Conservation (phyloP, 2,329 filamentous ascomycete species). For the Pleoardoris graminearum region DNA sequence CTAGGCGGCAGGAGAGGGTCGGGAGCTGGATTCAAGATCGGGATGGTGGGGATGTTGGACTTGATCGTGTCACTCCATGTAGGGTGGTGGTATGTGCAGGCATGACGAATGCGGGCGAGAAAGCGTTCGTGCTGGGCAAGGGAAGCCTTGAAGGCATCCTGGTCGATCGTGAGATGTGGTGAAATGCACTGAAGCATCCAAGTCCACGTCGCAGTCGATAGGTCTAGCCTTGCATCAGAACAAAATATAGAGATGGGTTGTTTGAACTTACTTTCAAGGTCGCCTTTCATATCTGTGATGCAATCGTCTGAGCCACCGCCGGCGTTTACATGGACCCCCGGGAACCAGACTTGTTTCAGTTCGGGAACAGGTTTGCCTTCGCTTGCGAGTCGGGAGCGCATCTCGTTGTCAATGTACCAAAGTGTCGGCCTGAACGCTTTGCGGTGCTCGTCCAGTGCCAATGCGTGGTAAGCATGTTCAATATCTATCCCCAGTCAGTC, state of each 20-base stretch:
- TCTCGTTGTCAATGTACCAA: conserved; percentile 50
- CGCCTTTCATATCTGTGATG: conserved; percentile 36
- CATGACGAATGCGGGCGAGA: conserved; percentile 31
- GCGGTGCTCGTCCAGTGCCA: conserved; percentile 59
- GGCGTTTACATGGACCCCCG: conserved; percentile 56
- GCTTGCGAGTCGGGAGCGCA: conserved; percentile 32
- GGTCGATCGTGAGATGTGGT: conserved; percentile 52
- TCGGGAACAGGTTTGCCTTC: conserved; percentile 30
- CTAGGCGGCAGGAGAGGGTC: conserved; percentile 26
- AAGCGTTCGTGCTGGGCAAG: conserved; percentile 47
- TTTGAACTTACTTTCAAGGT: conserved; percentile 37
- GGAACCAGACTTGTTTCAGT: conserved; percentile 58
- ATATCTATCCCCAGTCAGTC: conserved; percentile 48
- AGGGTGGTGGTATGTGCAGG: conserved; percentile 37
- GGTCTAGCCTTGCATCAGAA: conserved; percentile 23
- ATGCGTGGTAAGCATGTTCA: conserved; percentile 58
- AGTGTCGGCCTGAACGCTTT: conserved; percentile 57
- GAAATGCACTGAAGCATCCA: conserved; percentile 61
- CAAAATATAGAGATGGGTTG: not conserved
- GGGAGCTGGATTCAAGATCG: conserved; percentile 23
- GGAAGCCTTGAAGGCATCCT: conserved; percentile 47
- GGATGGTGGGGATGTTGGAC: conserved; percentile 25
- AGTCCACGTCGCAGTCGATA: conserved; percentile 55
- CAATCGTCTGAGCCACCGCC: conserved; percentile 51
- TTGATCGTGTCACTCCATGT: conserved; percentile 17